These are phyloP conservation scores for Hypoxylon sp. DNA, from an alignment of 2,329 filamentous ascomycete genomes.

Conservation along the genomic window DNA sequence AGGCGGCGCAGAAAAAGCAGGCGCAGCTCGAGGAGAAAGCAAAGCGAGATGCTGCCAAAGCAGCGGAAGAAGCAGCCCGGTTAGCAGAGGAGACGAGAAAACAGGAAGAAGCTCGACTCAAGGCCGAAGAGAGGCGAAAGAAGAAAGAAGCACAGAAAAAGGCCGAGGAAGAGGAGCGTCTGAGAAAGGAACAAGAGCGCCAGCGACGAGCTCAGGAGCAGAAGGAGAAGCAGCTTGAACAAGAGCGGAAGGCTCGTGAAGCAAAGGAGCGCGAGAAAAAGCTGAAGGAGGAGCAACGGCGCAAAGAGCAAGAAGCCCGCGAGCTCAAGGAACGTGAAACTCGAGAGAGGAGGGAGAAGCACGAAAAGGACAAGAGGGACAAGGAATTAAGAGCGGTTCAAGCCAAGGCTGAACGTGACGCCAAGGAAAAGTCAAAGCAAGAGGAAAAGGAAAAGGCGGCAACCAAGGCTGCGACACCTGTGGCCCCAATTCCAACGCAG, in stretches of 20 bases:
- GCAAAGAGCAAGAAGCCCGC: conserved; percentile 82
- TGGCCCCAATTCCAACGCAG: conserved; percentile 59
- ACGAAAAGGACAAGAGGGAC: conserved; percentile 71
- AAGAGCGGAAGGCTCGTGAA: conserved; percentile 86
- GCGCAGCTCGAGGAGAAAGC: conserved; percentile 92
- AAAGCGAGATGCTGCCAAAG: conserved; percentile 88
- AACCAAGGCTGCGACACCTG: conserved; percentile 58
- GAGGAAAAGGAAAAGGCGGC: conserved; percentile 63
- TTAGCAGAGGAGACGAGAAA: conserved; percentile 83
- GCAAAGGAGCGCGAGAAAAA: conserved; percentile 86
- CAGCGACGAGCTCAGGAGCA: conserved; percentile 85
- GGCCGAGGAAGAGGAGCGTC: conserved; percentile 88
- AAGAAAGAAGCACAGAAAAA: conserved; percentile 93
- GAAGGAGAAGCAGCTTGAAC: conserved; percentile 86
- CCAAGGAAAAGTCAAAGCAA: conserved; percentile 63
- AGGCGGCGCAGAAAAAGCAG: conserved; percentile 89
- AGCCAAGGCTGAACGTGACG: conserved; percentile 63
- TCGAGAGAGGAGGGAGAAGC: conserved; percentile 69
- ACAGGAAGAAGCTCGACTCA: conserved; percentile 83
- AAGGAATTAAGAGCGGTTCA: conserved; percentile 64
- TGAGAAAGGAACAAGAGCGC: conserved; percentile 88
- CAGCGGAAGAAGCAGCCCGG: conserved; percentile 84
- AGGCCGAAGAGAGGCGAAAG: conserved; percentile 89
- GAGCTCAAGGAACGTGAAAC: conserved; percentile 79
- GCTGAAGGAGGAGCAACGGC: conserved; percentile 84